Base-by-base conservation (phyloP, 768 basidiomycete genomes). In the Amyloporia xantha region DNA sequence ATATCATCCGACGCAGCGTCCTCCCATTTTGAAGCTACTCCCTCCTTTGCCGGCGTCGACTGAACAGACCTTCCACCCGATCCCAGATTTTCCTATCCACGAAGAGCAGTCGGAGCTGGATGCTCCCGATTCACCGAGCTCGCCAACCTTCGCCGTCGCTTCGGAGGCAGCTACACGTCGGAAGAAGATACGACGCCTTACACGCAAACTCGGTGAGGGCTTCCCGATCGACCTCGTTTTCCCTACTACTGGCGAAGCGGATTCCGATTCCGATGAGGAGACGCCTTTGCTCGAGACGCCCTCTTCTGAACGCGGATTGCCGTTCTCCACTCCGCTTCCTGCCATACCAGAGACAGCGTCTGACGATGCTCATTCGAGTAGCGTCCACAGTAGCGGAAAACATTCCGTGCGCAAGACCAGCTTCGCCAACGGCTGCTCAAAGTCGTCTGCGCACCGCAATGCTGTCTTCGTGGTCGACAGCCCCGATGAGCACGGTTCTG, bases 191-290 rank as follows among this genome's bases (percentile, higher is more conserved):
- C 81, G 82, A 42, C 70, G 77, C 26, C 66, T 87, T 43, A 71
- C 78, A 44, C 76, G 73, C 57, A 80, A 67, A 55, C 71, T 87
- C 2, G 85, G 85, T 0, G 71, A 82, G 17, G 77, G 74, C 23
- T 77, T 86, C 19, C 85, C 84, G 5, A 54, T 74, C 1, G 70
- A 77, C 30, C 71, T 84, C 25, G 78, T 86, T 43, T 85, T 84
- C 63, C 73, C 79, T 19, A 33, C 45, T 5, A 46, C 26, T 12
- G 57, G 41, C 11, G 51, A 49, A n/a, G 24, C 47, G 27, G 56
- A 57, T 9, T 47, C 49, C 5, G 56, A 54, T 3, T 46, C 49
- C 9, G 56, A 50, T 26, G 53, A 54, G 30, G 53, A 54, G 33
- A 48, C 54, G 13, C 57, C 56, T 0, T 38, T 54, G 23, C 30